Conservation (phyloP, 2,329 filamentous ascomycete species). For the Neonectria hederae region DNA sequence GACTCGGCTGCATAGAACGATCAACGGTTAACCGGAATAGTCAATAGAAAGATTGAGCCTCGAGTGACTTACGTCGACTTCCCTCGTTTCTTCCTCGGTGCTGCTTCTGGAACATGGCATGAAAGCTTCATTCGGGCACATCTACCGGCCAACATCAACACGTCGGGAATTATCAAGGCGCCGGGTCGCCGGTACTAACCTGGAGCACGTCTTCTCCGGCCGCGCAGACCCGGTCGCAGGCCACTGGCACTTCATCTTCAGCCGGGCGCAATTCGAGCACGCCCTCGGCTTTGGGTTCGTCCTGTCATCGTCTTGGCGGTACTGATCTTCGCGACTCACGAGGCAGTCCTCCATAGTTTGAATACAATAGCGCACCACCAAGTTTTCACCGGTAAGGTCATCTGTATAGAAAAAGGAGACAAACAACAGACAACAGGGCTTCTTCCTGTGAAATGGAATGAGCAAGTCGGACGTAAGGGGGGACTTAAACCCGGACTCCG, state of each 20-base stretch:
- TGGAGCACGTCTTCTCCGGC: constrained; percentile 38
- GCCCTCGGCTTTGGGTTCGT: constrained; percentile 43
- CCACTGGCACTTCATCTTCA: constrained; percentile 52
- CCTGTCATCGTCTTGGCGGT: background rate
- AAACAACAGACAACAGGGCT: background rate
- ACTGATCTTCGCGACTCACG: constrained; percentile 23
- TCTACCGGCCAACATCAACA: constrained; percentile 33
- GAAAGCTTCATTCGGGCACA: constrained; percentile 47
- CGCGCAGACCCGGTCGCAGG: constrained; percentile 34
- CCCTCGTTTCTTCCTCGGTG: constrained; percentile 47
- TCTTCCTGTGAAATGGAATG: constrained; percentile 1
- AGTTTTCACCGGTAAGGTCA: background rate
- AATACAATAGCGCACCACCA: background rate
- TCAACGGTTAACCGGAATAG: background rate
- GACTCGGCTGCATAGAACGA: constrained; percentile 44
- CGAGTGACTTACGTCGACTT: constrained; percentile 46
- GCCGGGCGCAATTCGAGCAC: constrained; percentile 46
- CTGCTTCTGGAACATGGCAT: constrained; percentile 47
- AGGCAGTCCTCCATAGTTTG: constrained; percentile 35
- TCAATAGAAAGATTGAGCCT: background rate
- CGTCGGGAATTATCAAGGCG: background rate
- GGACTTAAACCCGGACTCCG: constrained; percentile 31
- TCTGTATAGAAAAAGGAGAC: background rate
- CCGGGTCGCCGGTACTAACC: constrained; percentile 32
- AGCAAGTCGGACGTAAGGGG: constrained; percentile 21